Evolutionary conservation across 345 rosid species (phyloP).

Genomic region (Brassica carinata): DNA sequence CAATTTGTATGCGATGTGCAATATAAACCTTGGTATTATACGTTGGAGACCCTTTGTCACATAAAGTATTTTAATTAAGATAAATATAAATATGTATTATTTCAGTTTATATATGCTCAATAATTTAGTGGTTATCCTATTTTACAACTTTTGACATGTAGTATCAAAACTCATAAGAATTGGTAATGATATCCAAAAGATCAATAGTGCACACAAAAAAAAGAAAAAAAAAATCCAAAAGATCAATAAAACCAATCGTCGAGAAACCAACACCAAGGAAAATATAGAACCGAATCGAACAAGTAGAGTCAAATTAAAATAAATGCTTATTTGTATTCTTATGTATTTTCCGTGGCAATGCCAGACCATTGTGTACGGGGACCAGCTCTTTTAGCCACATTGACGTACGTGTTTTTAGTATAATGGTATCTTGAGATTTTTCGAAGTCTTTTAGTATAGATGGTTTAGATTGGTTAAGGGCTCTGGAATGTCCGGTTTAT

Average conservation of each 20-base stretch:
- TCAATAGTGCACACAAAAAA: too few species aligned
- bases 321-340: slow-evolving; percentile 36
- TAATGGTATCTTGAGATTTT: slow-evolving; percentile 11
- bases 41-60: background rate
- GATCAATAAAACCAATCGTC: slow-evolving; percentile 1
- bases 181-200: background rate
- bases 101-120: background rate
- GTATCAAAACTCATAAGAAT: background rate
- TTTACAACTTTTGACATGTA: background rate
- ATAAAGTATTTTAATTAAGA: background rate
- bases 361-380: slow-evolving; percentile 22
- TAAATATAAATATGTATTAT: background rate
- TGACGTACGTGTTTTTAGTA: slow-evolving; percentile 4
- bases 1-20: background rate
- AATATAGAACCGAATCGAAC: background rate
- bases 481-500: too few species aligned
- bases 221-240: background rate
- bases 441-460: background rate
- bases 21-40: background rate
- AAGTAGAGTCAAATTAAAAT: slow-evolving; percentile 29
- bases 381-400: background rate
- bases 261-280: slow-evolving; percentile 16
- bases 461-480: too few species aligned
- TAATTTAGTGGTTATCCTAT: background rate
- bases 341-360: slow-evolving; percentile 14